Evolutionary conservation across 139 green algal species (phyloP), one percentile per base, ranked within the genome.

Genomic region (Chlorella sp.): DNA sequence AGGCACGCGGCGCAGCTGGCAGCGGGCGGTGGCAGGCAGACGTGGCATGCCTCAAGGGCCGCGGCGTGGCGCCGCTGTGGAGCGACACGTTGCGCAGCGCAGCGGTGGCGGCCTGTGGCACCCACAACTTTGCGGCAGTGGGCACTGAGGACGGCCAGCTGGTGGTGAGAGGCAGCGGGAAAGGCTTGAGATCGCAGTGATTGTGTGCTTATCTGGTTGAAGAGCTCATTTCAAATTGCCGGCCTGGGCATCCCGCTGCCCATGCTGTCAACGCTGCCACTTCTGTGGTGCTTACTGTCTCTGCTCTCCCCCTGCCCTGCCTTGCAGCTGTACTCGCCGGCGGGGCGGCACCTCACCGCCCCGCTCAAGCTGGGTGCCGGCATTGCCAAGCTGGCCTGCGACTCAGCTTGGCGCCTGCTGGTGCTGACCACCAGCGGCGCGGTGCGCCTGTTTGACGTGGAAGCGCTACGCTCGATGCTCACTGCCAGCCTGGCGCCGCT

Each of bases 251-350:
- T n/a, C n/a, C n/a, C n/a, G n/a, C n/a, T n/a, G n/a, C n/a, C n/a
- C n/a, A n/a, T n/a, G n/a, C n/a, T n/a, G n/a, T n/a, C n/a, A n/a
- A n/a, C n/a, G n/a, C n/a, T n/a, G n/a, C n/a, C n/a, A n/a, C n/a
- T n/a, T n/a, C n/a, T n/a, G n/a, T n/a, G n/a, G n/a, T n/a, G n/a
- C n/a, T 13, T 20, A 2, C 34, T 41, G 64, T 32, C 5, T 6
- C 71, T 36, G 17, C 57, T 36, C 3, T 28, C n/a, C n/a, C 44
- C 39, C 38, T 32, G 32, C 12, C 44, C 21, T 34, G 7, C 18
- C 67, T 41, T n/a, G 68, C 90, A 94, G 87, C 63, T 96, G 1
- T 95, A 94, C 83, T 91, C 88, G 0, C 38, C 82, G 7, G 89
- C 88, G 4, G 94, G 94, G 2, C 81, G 93, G 32, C 88, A 92